Percentiles rank a stretch among this genome's conserved stretches.
phyloP scores from a whole-genome alignment of 257 asterid species.

The Solanum lignicaule region DNA sequence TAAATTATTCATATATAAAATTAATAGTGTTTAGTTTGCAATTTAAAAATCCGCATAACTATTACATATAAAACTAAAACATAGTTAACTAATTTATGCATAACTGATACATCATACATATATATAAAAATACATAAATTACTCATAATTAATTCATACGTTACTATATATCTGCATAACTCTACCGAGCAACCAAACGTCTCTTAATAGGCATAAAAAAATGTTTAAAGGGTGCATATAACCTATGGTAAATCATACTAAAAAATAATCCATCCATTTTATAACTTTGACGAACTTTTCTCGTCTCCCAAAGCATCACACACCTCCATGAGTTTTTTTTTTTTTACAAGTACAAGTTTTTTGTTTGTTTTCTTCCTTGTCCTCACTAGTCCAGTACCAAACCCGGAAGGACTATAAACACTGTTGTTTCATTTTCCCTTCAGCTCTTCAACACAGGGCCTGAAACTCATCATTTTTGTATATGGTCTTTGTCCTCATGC shows the following conservation, averaged over 20 bases:
- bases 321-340: neutral
- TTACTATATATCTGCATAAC: too few relatives aligned
- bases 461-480: neutral
- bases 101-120: neutral
- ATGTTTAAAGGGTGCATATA: neutral
- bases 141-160: neutral
- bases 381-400: neutral
- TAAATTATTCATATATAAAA: too few relatives aligned
- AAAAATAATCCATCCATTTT: neutral
- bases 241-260: neutral
- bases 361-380: slow-evolving; percentile 11
- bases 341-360: slow-evolving; percentile 6
- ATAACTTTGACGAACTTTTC: slow-evolving; percentile 15
- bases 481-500: neutral
- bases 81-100: too few relatives aligned
- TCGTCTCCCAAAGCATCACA: slow-evolving; percentile 33
- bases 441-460: neutral
- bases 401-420: slow-evolving; percentile 19
- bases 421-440: slow-evolving; percentile 6
- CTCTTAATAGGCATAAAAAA: neutral
- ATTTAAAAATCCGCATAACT: too few relatives aligned
- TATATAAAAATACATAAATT: too few relatives aligned
- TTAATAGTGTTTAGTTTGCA: too few relatives aligned
- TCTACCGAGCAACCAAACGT: neutral
- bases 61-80: neutral